phyloP scores from a whole-genome alignment of 2,329 filamentous ascomycete species.

The Penicillium sp. region DNA sequence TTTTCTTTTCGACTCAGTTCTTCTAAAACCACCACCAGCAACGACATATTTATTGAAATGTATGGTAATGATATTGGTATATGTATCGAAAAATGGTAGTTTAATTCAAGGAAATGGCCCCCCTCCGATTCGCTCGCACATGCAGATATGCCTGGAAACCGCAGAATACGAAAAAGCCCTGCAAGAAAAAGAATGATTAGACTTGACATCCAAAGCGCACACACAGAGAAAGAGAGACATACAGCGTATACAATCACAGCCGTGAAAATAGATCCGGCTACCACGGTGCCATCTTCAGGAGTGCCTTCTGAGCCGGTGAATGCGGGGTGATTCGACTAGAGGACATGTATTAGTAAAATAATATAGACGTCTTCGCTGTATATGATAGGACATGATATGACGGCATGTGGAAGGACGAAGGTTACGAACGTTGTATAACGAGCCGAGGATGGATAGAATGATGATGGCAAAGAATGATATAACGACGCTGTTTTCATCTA shows the following conservation, averaged over 20 bases:
- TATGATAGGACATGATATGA: not conserved
- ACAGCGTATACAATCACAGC: slow-evolving; percentile 87
- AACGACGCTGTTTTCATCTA: slow-evolving; percentile 57
- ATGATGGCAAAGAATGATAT: slow-evolving; percentile 63
- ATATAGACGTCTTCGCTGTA: not conserved
- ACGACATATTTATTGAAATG: not conserved
- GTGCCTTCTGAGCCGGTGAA: slow-evolving; percentile 71
- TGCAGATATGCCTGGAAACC: slow-evolving; percentile 84
- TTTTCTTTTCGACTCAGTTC: not conserved
- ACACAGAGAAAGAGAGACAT: slow-evolving; percentile 40
- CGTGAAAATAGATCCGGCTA: slow-evolving; percentile 80
- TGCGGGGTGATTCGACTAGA: slow-evolving; percentile 67
- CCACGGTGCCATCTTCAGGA: slow-evolving; percentile 68
- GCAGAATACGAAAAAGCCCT: slow-evolving; percentile 91
- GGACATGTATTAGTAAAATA: not conserved
- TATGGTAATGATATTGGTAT: not conserved
- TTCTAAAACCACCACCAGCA: not conserved
- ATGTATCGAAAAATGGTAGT: slow-evolving; percentile 7
- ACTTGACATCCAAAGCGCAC: slow-evolving; percentile 6
- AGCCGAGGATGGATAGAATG: slow-evolving; percentile 62
- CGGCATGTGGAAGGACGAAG: not conserved
- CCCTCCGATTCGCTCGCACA: slow-evolving; percentile 73
- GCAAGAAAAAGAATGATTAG: not conserved
- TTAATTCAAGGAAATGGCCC: slow-evolving; percentile 71
- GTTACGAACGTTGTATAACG: slow-evolving; percentile 65